These are phyloP conservation scores for Barnettozyma sp. DNA, from an alignment of 805 yeast genomes.

Conservation along the genomic window DNA sequence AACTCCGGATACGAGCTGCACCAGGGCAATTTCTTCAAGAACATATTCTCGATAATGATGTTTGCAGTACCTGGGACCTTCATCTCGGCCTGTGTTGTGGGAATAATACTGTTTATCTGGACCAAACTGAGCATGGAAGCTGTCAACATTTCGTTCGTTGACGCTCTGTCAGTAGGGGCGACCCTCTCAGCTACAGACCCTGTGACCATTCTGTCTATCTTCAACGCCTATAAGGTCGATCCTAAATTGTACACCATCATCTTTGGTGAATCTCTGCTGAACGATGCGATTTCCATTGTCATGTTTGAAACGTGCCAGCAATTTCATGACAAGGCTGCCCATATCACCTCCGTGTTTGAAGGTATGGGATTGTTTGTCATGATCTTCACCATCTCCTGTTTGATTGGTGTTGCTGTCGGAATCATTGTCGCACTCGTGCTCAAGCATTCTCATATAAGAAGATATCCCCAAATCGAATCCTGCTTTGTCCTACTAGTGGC, in stretches of 20 bases:
- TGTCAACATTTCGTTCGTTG: constrained; percentile 85
- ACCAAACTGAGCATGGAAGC: constrained; percentile 89
- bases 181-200: constrained; percentile 98
- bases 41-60: constrained; percentile 81
- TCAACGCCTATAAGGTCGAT: constrained; percentile 96
- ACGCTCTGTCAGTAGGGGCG: constrained; percentile 95
- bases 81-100: constrained; percentile 83
- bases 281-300: constrained; percentile 97
- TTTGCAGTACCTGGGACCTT: constrained; percentile 98
- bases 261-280: constrained; percentile 90
- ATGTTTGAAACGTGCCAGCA: constrained; percentile 98
- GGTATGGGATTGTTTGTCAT: constrained; percentile 90
- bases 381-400: constrained; percentile 85
- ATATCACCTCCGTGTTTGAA: constrained; percentile 72
- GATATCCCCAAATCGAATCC: constrained; percentile 96
- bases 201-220: constrained; percentile 90
- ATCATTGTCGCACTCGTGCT: constrained; percentile 81
- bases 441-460: constrained; percentile 86
- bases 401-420: constrained; percentile 86
- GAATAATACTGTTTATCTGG: constrained; percentile 83
- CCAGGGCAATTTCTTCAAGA: constrained; percentile 90
- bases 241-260: constrained; percentile 95
- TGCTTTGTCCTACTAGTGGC: constrained; percentile 87
- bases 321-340: constrained; percentile 80
- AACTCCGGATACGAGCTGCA: constrained; percentile 96